Evolutionary conservation across 2,329 filamentous ascomycete species (phyloP).

Genomic region (Shiraia bambusicola): DNA sequence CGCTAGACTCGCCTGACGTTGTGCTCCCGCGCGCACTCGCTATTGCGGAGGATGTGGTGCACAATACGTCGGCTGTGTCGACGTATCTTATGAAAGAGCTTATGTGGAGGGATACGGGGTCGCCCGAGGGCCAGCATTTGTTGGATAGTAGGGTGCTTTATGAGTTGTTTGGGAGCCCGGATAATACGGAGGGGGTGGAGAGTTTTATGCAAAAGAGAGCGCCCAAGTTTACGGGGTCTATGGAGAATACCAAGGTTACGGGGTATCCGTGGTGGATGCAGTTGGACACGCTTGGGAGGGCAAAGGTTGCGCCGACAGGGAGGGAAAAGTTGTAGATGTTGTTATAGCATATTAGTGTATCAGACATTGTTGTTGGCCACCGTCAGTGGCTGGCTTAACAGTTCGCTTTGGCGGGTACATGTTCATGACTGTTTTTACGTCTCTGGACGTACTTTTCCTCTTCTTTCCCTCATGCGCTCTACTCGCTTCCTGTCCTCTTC

Average conservation of each 20-base stretch:
- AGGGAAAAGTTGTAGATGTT: conserved; percentile 35
- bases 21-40: conserved; percentile 67
- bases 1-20: conserved; percentile 57
- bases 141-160: conserved; percentile 67
- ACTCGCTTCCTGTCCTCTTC: conserved; percentile 75
- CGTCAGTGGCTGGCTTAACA: too few relatives aligned
- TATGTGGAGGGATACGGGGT: conserved; percentile 62
- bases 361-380: too few relatives aligned
- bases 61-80: conserved; percentile 65
- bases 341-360: too few relatives aligned
- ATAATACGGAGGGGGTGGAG: conserved; percentile 66
- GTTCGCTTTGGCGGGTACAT: too few relatives aligned
- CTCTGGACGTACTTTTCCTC: conserved; percentile 41
- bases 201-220: conserved; percentile 71
- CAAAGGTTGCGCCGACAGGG: conserved; percentile 38
- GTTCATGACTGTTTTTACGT: conserved; percentile 10
- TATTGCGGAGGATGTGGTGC: conserved; percentile 66
- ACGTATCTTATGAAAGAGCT: conserved; percentile 70
- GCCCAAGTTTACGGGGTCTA: conserved; percentile 61
- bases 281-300: conserved; percentile 48
- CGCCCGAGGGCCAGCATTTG: conserved; percentile 69
- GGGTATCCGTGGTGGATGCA: conserved; percentile 70
- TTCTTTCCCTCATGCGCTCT: conserved; percentile 67
- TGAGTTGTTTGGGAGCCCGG: conserved; percentile 59
- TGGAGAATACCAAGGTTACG: conserved; percentile 61